Base-by-base conservation (phyloP, 1,284 basidiomycete species). In the Trichosporon sp. region DNA sequence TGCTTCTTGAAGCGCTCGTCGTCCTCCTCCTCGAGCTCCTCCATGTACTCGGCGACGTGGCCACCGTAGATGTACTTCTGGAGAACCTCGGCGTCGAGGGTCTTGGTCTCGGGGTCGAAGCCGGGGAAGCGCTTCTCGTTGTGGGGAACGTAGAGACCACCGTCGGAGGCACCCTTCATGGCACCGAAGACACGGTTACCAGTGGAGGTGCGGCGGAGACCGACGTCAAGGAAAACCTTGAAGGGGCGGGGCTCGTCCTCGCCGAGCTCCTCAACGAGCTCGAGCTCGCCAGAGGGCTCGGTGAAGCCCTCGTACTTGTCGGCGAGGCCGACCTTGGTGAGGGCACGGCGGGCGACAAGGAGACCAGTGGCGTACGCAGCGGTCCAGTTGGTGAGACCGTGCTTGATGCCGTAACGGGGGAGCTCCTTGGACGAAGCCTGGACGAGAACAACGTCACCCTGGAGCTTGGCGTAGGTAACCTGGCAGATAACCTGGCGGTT, bases 1-100 rank as follows among this genome's bases (percentile, higher is more conserved):
- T 98, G 96, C 89, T 96, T 98, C 90, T 98, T 98, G 90, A 98
- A 98, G 80, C 95, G 89, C 87, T 98, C 96, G 83, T 98, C 97
- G 84, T 99, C 97, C 87, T 99, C 97, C 89, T 99, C 97, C 87
- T 99, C 97, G 73, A 99, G 88, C 67, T 91, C 92, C 87, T 99
- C 94, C 97, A 99, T 99, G 89, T 98, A 99, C 86, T 99, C 97
- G 74, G 97, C 94, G 73, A 99, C 91, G 85, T 99, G 96, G 70
- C 96, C 96, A 85, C 95, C 96, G 81, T 90, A 94, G 85, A 99
- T 99, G 88, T 99, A 99, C 87, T 95, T 96, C 85, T 96, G 94
- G 79, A 99, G 88, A 65, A 92, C 90, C 85, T 99, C 97, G 69
- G 92, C 91, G 79, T 99, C 96, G 76, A 99, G 89, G 85, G 92